Evolutionary conservation across 2,329 filamentous ascomycete species (phyloP).

Genomic region (Botryotinia globosa): DNA sequence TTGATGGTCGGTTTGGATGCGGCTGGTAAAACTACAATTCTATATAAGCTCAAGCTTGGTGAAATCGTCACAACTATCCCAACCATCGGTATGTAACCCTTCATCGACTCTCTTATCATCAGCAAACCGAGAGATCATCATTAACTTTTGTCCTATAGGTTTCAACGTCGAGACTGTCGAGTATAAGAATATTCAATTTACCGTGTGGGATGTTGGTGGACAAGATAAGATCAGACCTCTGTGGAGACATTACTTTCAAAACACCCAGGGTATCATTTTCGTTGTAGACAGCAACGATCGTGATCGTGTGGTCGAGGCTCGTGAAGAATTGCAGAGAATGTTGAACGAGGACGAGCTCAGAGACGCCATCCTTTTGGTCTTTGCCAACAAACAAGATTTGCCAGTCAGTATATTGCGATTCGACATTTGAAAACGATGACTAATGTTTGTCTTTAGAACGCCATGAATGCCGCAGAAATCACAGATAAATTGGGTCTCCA

Average conservation of each 20-base stretch:
- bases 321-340: slow-evolving; percentile 96
- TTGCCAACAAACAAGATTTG: slow-evolving; percentile 99
- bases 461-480: slow-evolving; percentile 99
- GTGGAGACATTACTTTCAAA: slow-evolving; percentile 99
- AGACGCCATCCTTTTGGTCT: slow-evolving; percentile 93
- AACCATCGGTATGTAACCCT: slow-evolving; percentile 75
- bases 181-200: slow-evolving; percentile 99
- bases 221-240: slow-evolving; percentile 99
- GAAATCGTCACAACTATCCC: slow-evolving; percentile 99
- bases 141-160: slow-evolving; percentile 49
- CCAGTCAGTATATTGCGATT: slow-evolving; percentile 60
- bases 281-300: slow-evolving; percentile 99
- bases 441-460: slow-evolving; percentile 61
- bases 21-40: slow-evolving; percentile 99
- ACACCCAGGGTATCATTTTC: slow-evolving; percentile 99
- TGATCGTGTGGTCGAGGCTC: slow-evolving; percentile 94
- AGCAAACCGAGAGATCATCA: slow-evolving; percentile 27
- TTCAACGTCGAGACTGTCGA: slow-evolving; percentile 99
- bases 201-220: slow-evolving; percentile 99
- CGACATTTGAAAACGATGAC: slow-evolving; percentile 8
- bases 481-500: slow-evolving; percentile 99
- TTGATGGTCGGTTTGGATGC: slow-evolving; percentile 99
- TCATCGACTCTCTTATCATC: slow-evolving; percentile 8
- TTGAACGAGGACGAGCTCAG: slow-evolving; percentile 98
- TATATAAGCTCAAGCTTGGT: slow-evolving; percentile 99